Base-by-base conservation (phyloP, 2,329 filamentous ascomycete genomes). In the Trichoderma asperellum region DNA sequence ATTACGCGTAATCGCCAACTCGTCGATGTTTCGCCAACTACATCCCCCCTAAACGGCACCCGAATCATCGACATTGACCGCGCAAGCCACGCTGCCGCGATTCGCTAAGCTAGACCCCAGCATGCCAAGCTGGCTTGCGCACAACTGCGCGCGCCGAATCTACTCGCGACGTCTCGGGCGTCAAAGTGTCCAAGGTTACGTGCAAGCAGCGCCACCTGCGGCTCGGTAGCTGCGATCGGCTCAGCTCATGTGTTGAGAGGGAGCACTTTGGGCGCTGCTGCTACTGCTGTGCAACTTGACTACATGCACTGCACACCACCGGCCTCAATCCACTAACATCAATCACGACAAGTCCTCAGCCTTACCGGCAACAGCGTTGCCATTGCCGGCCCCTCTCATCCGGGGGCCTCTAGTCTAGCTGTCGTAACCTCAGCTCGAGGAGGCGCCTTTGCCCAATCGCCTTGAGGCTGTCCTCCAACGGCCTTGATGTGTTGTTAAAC, bases 201-300 rank as follows among this genome's bases (percentile, higher is more conserved):
- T 24, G 53, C 34, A 37, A 18, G 61, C 57, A 66, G 63, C 63
- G 63, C 63, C 63, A 67, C 59, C 64, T 59, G 37, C 37, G 53
- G 18, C 29, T 67, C 64, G 64, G 57, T 56, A 55, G 65, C 58
- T 68, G 47, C 43, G 43, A 59, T 68, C 64, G 56, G 64, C 64
- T 68, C 8, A 4, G 64, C 64, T 68, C 8, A 4, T 61, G 43
- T 16, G 40, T 43, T 43, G 8, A n/a, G 40, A n/a, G 8, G 18
- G 37, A 40, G 16, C 40, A 43, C 40, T 7, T 5, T 43, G 40
- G 8, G 7, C 40, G 40, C 40, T n/a, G 40, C 40, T 35, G 21
- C 7, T 14, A 16, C 43, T 14, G n/a, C 35, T 60, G 24, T n/a
- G 4, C 34, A 18, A 43, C 34, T 11, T 11, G 7, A 35, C 32